Evolutionary conservation across 106 monocot species (phyloP), one percentile per base, ranked within the genome.

Genomic region (Acorus gramineus): DNA sequence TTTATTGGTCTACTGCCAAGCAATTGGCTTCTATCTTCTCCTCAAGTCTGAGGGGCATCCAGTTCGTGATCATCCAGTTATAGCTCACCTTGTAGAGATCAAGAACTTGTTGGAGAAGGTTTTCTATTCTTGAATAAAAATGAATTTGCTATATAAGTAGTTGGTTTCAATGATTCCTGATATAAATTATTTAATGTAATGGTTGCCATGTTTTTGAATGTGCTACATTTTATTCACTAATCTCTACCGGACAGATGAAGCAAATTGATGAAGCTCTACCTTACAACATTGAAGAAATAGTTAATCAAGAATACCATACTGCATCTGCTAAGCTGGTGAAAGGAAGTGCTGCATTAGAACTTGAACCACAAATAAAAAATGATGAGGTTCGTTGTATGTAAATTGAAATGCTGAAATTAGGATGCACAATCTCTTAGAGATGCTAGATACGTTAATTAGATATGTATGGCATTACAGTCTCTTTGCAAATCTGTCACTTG

Each of bases 51-150:
- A 94, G 73, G 93, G 93, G 2, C 81, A 85, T 67, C 56, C 86
- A 52, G 80, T 94, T 66, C 81, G 77, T 8, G 93, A 90, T 72
- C 93, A 89, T 74, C 93, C 93, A 64, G 86, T 94, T 9, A 78
- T 86, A 68, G 76, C 73, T 71, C 86, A 76, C 9, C 86, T 94
- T 47, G 81, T 86, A 48, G 89, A 94, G 78, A 84, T 86, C 52
- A 94, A 86, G 61, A 84, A 79, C 53, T 69, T 86, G 66, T 62
- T 77, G 64, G 86, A 94, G 61, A 89, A 89, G 93, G 89, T 93
- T 77, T 42, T 9, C 8, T 44, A 3, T 59, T 49, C 53, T 47
- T 42, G 28, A 28, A 28, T 28, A 28, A 28, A 28, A 28, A 28
- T 28, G 28, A 28, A 28, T 28, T 28, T 28, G 28, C 28, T 28